Conservation (phyloP, 78 protist species). For the slime mould (Dictyostelium discoideum) region dicty_2.7 NC_007088.5:6354001-6354500, state of each 20-base stretch:
- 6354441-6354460: background rate
- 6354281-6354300: background rate
- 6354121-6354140: background rate
- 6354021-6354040: conserved; percentile 35
- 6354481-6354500: background rate
- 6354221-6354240: conserved; percentile 25
- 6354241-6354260: background rate
- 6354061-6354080: conserved; percentile 39
- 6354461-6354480: background rate
- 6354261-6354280: background rate
- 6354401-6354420: background rate
- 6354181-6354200: background rate
- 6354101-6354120: background rate
- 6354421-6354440: background rate
- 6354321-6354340: background rate
- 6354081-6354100: background rate
- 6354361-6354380: background rate
- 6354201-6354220: background rate
- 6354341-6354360: background rate
- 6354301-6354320: background rate
- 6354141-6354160: background rate
- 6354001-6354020: conserved; percentile 13
- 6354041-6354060: background rate
- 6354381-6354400: conserved; percentile 13
- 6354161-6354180: background rate